Evolutionary conservation across 345 rosid genomes (phyloP), one percentile per base, ranked within the genome.

Genomic region (Heritiera fomes): DNA sequence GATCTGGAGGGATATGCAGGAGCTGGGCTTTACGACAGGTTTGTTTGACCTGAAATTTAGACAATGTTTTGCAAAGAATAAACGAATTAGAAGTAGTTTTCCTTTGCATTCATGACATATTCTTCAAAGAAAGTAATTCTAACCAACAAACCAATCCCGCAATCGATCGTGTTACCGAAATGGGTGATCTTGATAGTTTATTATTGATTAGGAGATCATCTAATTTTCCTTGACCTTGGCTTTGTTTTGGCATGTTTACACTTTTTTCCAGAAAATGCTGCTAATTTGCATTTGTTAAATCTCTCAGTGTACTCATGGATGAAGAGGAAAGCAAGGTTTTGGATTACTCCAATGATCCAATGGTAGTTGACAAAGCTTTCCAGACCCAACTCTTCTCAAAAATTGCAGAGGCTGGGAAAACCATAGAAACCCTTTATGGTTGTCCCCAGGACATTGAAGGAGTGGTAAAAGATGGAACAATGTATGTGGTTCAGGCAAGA

Each of bases 11-110:
- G 85, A 1, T 83, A 79, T 83, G 89, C 89, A 0, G 85, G 89
- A 3, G 89, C 89, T 10, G 87, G 87, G 58, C 86, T 87, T 32
- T 87, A 83, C 40, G 87, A 83, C 81, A 81, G 87, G 85, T 85
- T n/a, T 49, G 83, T 64, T 81, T 9, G 13, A 41, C 8, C 28
- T 80, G 15, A 52, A 52, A 11, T 66, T 50, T 46, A 13, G 20
- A 32, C 68, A 15, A 43, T 28, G 32, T 46, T 62, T 9, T 61
- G 43, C 77, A 73, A 55, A 53, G 17, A 73, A 23, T 23, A 23
- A 67, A 41, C 9, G 52, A 15, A 41, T 41, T 66, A 66, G 1
- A 66, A 66, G n/a, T 23, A 12, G 18, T 66, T 8, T 30, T 62
- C 28, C 20, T 56, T 56, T n/a, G 20, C 0, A 6, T 55, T 18